Base-by-base conservation (phyloP, 257 asterid species). In the Linaria vulgaris region DNA sequence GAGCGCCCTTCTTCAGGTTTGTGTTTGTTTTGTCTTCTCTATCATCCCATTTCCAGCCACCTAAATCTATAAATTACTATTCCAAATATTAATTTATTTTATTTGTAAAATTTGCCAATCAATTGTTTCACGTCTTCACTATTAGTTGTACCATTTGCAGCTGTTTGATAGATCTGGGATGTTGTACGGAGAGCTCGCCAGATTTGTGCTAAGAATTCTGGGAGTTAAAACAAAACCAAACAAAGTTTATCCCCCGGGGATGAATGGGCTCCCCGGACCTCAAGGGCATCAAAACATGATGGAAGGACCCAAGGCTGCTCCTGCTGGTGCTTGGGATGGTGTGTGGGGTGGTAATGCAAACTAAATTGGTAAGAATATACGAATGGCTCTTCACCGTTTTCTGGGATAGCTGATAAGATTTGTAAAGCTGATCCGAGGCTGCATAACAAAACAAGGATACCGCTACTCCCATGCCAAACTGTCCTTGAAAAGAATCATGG, bases 141-240 rank as follows among this genome's bases (percentile, higher is more conserved):
- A n/a, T 3, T 11, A n/a, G 13, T 24, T 53, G 38, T 37, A 49
- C 50, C 22, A 34, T 56, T 64, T 78, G 81, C 90, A 92, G 99
- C 77, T 92, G 30, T 89, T 82, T 69, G 99, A 92, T 74, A 80
- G 99, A 48, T 89, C 97, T 0, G 99, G 99, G 15, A 70, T 92
- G 86, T 72, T 92, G 34, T 92, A 92, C 31, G 96, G 96, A 21
- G 99, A 92, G 83, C 88, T 92, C 9, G 99, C 99, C 12, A 80
- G 97, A 73, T 92, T 92, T 79, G 99, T 83, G 67, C 84, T 92
- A 72, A 83, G 97, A 81, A 6, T 92, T 51, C 58, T 92, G 69
- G 99, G 99, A 49, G 67, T 89, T 56, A 77, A 78, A 72, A 69
- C 95, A 39, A 92, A 83, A 70, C 80, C 88, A 22, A 82, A 78